Percentiles rank a stretch among this genome's conserved stretches.
phyloP scores from a whole-genome alignment of 352 stramenopile genomes.

The Globisporangium mamillatum region DNA sequence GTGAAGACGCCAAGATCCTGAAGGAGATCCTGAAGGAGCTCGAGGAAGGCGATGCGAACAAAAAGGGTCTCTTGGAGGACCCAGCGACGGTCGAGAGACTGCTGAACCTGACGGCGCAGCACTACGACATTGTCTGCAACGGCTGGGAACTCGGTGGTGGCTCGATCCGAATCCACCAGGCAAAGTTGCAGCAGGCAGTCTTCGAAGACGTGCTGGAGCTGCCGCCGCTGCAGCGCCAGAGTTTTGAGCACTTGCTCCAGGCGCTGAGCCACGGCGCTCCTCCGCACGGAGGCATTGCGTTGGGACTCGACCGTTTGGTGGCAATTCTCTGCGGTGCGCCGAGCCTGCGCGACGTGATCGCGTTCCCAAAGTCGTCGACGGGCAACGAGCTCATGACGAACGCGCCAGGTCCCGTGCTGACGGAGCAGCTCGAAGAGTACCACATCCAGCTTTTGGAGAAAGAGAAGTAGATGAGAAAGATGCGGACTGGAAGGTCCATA shows the following conservation, averaged over 20 bases:
- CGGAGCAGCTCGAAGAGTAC: slow-evolving; percentile 73
- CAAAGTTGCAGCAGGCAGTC: slow-evolving; percentile 65
- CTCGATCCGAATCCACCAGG: slow-evolving; percentile 83
- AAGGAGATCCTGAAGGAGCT: slow-evolving; percentile 35
- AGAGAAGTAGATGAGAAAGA: neutral
- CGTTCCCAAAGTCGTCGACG: slow-evolving; percentile 88
- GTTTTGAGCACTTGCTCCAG: slow-evolving; percentile 83
- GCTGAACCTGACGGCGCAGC: slow-evolving; percentile 62
- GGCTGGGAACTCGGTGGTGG: slow-evolving; percentile 85
- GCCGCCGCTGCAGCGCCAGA: slow-evolving; percentile 59
- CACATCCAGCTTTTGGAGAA: slow-evolving; percentile 60
- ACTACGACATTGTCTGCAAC: slow-evolving; percentile 90
- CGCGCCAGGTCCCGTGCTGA: slow-evolving; percentile 59
- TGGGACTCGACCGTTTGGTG: slow-evolving; percentile 85
- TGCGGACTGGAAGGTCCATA: too few species aligned
- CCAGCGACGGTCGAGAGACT: slow-evolving; percentile 50
- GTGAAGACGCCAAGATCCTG: slow-evolving; percentile 44
- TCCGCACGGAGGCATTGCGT: slow-evolving; percentile 80
- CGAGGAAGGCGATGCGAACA: slow-evolving; percentile 9
- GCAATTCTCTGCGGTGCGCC: slow-evolving; percentile 76
- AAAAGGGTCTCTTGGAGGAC: slow-evolving; percentile 48
- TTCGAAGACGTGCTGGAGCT: slow-evolving; percentile 80
- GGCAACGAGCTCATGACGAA: slow-evolving; percentile 88
- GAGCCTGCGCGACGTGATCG: slow-evolving; percentile 87
- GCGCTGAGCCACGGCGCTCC: slow-evolving; percentile 75